Evolutionary conservation across 768 basidiomycete species (phyloP), one percentile per base, ranked within the genome.

Genomic region (Russula sp.): DNA sequence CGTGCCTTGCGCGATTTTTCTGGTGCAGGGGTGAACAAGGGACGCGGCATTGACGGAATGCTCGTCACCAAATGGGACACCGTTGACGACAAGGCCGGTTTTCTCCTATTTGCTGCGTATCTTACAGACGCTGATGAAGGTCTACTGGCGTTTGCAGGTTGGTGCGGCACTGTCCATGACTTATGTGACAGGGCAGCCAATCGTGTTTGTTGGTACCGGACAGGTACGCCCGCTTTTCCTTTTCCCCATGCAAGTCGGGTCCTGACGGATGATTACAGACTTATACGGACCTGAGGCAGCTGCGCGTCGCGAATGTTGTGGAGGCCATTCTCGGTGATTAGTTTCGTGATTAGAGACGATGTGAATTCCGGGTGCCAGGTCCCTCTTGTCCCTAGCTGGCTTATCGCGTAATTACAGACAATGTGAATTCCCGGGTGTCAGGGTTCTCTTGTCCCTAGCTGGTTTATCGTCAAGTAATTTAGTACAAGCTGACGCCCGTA

Each of bases 21-120:
- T 6, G 84, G 87, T 18, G 82, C 85, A 0, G 75, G 72, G 14
- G 75, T 78, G 34, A 84, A 84, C 18, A 85, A 85, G 72, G 88
- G 88, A 54, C 84, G 97, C 22, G 97, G 97, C 6, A 96, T 99
- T 65, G 97, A 99, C 72, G 97, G 96, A 31, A 98, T 97, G 89
- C 79, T 99, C 49, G 85, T 99, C 62, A 99, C 97, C 37, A 99
- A 99, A 75, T 98, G 97, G 88, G 97, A 99, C 71, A 98, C 96
- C 1, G 97, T 98, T 22, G 93, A 94, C 70, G 93, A 95, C 76
- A 95, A 95, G 83, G 95, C 90, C 60, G 59, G 82, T 73, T 6
- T 42, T 32, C 34, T 34, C 40, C 40, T 51, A 27, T 32, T 8
- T 27, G 35, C 18, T 31, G 48, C 31, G 49, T 52, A 7, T 34